These are phyloP conservation scores for Hydnomerulius pinastri DNA, from an alignment of 768 basidiomycete species.

Conservation along the genomic window DNA sequence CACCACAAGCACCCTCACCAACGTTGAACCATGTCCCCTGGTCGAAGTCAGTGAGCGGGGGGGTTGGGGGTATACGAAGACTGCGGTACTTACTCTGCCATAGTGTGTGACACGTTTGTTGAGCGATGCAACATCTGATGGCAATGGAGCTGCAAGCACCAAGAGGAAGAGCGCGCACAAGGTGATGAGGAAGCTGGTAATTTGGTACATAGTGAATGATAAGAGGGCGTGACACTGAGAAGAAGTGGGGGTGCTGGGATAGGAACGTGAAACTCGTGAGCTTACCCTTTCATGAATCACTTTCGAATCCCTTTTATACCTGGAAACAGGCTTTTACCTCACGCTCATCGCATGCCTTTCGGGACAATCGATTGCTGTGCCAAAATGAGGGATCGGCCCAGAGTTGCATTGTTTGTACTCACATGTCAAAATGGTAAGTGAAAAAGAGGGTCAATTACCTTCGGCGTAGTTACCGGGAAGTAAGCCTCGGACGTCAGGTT, in stretches of 20 bases:
- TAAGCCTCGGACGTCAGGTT: conserved; percentile 13
- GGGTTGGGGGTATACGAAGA: no score
- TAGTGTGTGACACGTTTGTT: conserved; percentile 53
- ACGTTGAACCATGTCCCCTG: conserved; percentile 73
- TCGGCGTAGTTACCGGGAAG: conserved; percentile 17
- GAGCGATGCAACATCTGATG: conserved; percentile 33
- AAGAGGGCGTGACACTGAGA: not conserved
- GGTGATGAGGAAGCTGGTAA: conserved; percentile 32
- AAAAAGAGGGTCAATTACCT: conserved; percentile 25
- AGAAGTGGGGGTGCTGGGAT: not conserved
- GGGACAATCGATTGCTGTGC: conserved; percentile 25
- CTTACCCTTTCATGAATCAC: not conserved
- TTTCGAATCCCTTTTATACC: conserved; percentile 28
- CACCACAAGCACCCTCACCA: conserved; percentile 66
- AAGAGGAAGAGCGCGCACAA: conserved; percentile 46
- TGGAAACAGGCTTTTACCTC: conserved; percentile 28
- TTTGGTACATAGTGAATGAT: conserved; percentile 19
- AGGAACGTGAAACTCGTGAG: conserved; percentile 5
- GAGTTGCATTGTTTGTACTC: conserved; percentile 30
- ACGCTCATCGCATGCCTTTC: conserved; percentile 16
- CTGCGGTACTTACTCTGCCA: conserved; percentile 51
- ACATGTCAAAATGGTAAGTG: conserved; percentile 12
- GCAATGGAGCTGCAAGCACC: conserved; percentile 42
- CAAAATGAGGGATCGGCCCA: conserved; percentile 25
- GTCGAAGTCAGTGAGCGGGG: conserved; percentile 8